Conservation (phyloP, 768 basidiomycete species). For the Psilocybe sp. region DNA sequence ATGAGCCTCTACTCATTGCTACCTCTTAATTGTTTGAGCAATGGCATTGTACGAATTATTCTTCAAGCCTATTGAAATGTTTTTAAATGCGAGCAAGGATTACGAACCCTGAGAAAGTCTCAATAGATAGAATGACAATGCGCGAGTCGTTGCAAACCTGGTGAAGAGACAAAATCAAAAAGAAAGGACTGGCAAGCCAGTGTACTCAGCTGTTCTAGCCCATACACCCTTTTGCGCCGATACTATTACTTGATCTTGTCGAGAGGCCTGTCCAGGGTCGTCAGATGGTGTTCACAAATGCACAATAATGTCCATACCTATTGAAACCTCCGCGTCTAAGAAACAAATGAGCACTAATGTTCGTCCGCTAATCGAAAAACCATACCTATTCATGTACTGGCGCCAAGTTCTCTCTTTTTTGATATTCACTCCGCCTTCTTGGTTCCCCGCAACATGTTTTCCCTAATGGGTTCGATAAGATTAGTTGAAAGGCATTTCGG, state of each 20-base stretch:
- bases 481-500: not conserved
- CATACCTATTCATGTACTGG: constrained; percentile 96
- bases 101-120: not conserved
- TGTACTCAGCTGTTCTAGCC: constrained; percentile 13
- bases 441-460: constrained; percentile 78
- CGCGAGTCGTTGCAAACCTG: constrained; percentile 1
- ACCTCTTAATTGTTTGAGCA: too few species aligned
- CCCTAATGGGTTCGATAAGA: constrained; percentile 41
- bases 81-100: too few species aligned
- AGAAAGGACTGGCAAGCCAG: constrained; percentile 5
- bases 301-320: constrained; percentile 40
- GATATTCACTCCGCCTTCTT: constrained; percentile 62
- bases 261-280: constrained; percentile 65
- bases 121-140: not conserved
- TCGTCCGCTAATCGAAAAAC: not conserved
- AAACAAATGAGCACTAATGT: constrained; percentile 6
- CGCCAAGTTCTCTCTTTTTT: constrained; percentile 92
- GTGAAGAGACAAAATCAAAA: constrained; percentile 6
- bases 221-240: not conserved
- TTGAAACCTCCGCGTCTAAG: constrained; percentile 85
- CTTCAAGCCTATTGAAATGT: too few species aligned
- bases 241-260: constrained; percentile 85
- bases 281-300: constrained; percentile 45
- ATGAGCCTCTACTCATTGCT: not conserved
- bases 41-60: too few species aligned